Percentiles rank a stretch among this genome's conserved stretches.
Conservation (phyloP, 352 stramenopile genomes). For the Phytophthora aleatoria region DNA sequence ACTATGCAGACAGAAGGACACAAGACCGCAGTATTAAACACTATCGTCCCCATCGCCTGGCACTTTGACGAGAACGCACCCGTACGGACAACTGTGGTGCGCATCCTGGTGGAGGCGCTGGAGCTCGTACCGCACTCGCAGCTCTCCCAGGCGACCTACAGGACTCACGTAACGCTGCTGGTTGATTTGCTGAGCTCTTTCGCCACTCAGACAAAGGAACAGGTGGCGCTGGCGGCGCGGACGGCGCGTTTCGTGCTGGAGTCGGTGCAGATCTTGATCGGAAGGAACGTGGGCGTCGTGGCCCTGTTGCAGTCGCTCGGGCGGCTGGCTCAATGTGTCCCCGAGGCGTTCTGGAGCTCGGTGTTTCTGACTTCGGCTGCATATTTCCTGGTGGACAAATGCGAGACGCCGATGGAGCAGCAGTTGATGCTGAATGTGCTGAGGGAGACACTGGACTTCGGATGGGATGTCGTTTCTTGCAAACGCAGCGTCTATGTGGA, state of each 20-base stretch:
- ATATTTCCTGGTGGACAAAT: constrained; percentile 40
- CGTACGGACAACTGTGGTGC: constrained; percentile 12
- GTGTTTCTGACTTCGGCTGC: constrained; percentile 42
- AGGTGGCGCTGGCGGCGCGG: constrained; percentile 11
- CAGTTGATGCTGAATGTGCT: constrained; percentile 49
- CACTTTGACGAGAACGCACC: constrained; percentile 22
- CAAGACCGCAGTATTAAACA: constrained; percentile 43
- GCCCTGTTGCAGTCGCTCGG: constrained; percentile 50
- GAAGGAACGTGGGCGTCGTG: constrained; percentile 39
- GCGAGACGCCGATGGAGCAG: constrained; percentile 42
- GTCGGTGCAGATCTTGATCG: constrained; percentile 34
- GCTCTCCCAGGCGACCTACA: constrained; percentile 31
- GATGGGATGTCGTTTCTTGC: constrained; percentile 1
- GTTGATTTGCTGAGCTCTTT: constrained; percentile 47
- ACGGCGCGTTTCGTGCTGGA: constrained; percentile 27
- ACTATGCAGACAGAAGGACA: constrained; percentile 21
- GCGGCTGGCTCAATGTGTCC: constrained; percentile 33
- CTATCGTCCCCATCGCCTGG: constrained; percentile 52
- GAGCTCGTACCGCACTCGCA: constrained; percentile 36
- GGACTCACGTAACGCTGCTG: constrained; percentile 40
- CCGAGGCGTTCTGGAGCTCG: constrained; percentile 43
- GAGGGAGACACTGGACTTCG: constrained; percentile 32
- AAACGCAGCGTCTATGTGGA: constrained; percentile 58
- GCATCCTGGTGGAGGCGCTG: constrained; percentile 42
- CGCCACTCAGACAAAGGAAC: constrained; percentile 4